Conservation (phyloP, 2,329 filamentous ascomycete genomes). For the Scedosporium aurantiacum region DNA sequence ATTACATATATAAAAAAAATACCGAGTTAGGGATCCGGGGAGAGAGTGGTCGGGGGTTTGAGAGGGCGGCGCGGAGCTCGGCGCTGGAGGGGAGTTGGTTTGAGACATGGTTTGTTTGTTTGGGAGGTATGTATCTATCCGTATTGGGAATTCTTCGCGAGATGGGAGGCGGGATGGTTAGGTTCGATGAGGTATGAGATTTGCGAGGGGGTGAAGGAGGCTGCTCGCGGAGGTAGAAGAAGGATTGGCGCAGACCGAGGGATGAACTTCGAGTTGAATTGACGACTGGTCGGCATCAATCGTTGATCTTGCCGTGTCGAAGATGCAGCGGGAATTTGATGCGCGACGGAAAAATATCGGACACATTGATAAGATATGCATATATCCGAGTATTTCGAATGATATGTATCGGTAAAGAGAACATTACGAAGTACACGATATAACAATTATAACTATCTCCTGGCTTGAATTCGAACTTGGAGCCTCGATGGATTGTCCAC, state of each 20-base stretch:
- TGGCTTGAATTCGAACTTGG: too few species aligned
- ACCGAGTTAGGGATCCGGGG: too few species aligned
- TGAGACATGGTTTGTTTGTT: slow-evolving; percentile 6
- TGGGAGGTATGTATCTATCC: not conserved
- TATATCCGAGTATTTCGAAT: not conserved
- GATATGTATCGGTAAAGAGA: not conserved
- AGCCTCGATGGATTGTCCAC: too few species aligned
- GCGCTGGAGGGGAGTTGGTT: too few species aligned
- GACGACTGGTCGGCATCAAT: not conserved
- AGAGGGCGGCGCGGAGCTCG: too few species aligned
- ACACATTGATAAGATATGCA: not conserved
- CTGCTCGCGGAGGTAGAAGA: not conserved
- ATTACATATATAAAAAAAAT: too few species aligned
- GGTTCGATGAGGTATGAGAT: too few species aligned
- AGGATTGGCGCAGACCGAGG: not conserved
- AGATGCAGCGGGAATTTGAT: not conserved
- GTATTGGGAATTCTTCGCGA: too few species aligned
- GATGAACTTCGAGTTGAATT: not conserved
- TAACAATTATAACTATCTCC: too few species aligned
- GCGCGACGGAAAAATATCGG: not conserved
- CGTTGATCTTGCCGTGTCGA: not conserved
- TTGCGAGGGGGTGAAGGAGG: not conserved
- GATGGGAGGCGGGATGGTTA: too few species aligned
- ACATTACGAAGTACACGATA: not conserved
- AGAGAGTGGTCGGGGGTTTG: slow-evolving; percentile 7